phyloP scores from a whole-genome alignment of 2,329 filamentous ascomycete species.

The Claviceps purpurea region DNA sequence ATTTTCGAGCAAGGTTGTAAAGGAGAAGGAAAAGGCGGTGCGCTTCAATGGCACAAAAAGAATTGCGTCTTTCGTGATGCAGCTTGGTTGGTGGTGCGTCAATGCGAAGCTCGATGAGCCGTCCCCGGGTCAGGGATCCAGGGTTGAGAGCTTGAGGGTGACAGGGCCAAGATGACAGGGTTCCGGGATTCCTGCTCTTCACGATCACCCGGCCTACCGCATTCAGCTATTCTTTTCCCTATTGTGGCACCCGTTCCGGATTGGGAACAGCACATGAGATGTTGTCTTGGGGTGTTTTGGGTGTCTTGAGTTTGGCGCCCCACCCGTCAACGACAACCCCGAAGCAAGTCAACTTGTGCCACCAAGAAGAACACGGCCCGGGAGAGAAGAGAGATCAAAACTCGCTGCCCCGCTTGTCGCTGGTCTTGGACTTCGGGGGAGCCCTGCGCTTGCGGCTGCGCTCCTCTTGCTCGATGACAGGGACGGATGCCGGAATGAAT shows the following conservation, averaged over 20 bases:
- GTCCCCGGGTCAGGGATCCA: neutral
- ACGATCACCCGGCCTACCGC: no score
- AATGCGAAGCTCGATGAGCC: neutral
- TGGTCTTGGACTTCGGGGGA: conserved; percentile 23
- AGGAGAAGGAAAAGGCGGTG: neutral
- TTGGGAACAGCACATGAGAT: conserved; percentile 1
- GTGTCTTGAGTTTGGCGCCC: no score
- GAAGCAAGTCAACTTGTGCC: no score
- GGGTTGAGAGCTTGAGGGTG: no score
- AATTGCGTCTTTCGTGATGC: neutral
- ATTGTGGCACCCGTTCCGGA: neutral
- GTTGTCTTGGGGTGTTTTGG: neutral
- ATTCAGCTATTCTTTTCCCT: neutral
- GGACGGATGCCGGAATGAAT: conserved; percentile 25
- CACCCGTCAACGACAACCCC: no score
- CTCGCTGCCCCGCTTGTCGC: conserved; percentile 17
- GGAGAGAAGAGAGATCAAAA: conserved; percentile 12
- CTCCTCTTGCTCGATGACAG: conserved; percentile 27
- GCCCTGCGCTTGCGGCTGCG: conserved; percentile 26
- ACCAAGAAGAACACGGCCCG: neutral
- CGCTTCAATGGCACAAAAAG: neutral
- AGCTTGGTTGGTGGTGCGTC: neutral
- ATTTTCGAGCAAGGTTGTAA: neutral
- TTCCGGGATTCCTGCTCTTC: no score
- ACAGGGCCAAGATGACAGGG: no score